These are phyloP conservation scores for Steccherinum ochraceum DNA, from an alignment of 768 basidiomycete species.

Conservation along the genomic window DNA sequence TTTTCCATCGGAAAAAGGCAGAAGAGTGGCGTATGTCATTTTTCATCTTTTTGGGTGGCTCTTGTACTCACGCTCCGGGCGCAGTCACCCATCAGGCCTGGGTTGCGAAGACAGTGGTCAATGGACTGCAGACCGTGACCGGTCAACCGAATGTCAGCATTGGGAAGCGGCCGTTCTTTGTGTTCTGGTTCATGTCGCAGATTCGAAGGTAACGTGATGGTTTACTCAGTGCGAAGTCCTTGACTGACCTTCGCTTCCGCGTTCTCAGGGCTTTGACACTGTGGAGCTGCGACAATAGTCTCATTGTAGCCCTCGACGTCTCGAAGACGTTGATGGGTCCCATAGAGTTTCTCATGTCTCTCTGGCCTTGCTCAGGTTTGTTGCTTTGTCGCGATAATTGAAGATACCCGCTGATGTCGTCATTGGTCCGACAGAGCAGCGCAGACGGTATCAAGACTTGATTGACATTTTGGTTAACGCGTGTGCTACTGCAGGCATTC, in stretches of 20 bases:
- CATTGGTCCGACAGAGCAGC: constrained; percentile 37
- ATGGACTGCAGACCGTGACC: constrained; percentile 54
- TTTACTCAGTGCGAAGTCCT: constrained; percentile 10
- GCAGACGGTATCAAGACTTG: constrained; percentile 39
- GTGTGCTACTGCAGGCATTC: constrained; percentile 40
- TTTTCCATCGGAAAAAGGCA: constrained; percentile 21
- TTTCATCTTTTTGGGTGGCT: not conserved
- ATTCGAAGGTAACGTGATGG: constrained; percentile 53
- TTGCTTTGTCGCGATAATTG: not conserved
- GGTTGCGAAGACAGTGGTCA: constrained; percentile 54
- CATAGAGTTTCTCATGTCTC: constrained; percentile 49
- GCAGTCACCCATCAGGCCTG: constrained; percentile 56
- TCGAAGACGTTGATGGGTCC: constrained; percentile 45
- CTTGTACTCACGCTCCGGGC: not conserved
- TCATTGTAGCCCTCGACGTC: constrained; percentile 56
- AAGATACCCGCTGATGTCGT: not conserved
- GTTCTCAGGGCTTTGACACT: constrained; percentile 44
- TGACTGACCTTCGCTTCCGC: too few relatives aligned
- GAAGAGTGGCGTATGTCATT: constrained; percentile 25
- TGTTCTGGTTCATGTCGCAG: constrained; percentile 75
- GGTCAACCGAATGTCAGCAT: constrained; percentile 41
- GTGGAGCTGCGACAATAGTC: constrained; percentile 54
- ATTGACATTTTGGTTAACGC: constrained; percentile 41
- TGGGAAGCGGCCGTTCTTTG: constrained; percentile 55
- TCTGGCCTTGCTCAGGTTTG: constrained; percentile 62